These are phyloP conservation scores for Fusarium kyushuense DNA, from an alignment of 2,329 filamentous ascomycete species.

Conservation along the genomic window DNA sequence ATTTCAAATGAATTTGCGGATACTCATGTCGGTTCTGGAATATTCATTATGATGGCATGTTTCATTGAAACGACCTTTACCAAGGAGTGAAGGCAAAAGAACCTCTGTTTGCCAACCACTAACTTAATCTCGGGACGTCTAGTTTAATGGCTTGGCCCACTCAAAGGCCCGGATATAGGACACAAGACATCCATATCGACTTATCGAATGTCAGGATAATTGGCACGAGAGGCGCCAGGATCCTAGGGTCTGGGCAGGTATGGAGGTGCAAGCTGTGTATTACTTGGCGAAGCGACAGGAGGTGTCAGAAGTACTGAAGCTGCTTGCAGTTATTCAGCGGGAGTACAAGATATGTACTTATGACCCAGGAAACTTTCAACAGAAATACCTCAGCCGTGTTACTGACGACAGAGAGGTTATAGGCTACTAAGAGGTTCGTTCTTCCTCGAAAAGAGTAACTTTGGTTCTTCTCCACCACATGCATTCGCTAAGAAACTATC, in stretches of 20 bases:
- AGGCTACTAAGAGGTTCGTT: constrained; percentile 5
- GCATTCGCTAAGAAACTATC: constrained; percentile 27
- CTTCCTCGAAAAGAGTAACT: constrained; percentile 1
- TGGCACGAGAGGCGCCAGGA: background rate
- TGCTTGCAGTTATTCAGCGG: constrained; percentile 1
- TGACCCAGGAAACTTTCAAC: background rate
- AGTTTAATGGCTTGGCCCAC: constrained; percentile 23
- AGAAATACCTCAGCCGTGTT: constrained; percentile 4
- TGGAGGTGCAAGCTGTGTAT: background rate
- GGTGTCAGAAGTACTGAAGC: background rate
- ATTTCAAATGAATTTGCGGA: background rate
- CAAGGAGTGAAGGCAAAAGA: constrained; percentile 23
- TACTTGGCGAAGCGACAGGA: background rate
- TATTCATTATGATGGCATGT: constrained; percentile 14
- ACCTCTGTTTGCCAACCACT: constrained; percentile 26
- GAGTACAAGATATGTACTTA: background rate
- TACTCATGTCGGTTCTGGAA: constrained; percentile 22
- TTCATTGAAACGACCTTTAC: constrained; percentile 10
- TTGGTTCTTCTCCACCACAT: constrained; percentile 11
- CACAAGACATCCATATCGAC: constrained; percentile 6
- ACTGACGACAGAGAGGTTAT: background rate
- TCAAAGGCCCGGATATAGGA: constrained; percentile 30
- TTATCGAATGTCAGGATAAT: constrained; percentile 5
- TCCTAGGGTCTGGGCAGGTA: constrained; percentile 8
- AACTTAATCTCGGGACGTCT: constrained; percentile 32